Percentiles rank a stretch among this genome's conserved stretches.
Conservation (phyloP, 2,329 filamentous ascomycete species). For the Aspergillus glaucus region DNA sequence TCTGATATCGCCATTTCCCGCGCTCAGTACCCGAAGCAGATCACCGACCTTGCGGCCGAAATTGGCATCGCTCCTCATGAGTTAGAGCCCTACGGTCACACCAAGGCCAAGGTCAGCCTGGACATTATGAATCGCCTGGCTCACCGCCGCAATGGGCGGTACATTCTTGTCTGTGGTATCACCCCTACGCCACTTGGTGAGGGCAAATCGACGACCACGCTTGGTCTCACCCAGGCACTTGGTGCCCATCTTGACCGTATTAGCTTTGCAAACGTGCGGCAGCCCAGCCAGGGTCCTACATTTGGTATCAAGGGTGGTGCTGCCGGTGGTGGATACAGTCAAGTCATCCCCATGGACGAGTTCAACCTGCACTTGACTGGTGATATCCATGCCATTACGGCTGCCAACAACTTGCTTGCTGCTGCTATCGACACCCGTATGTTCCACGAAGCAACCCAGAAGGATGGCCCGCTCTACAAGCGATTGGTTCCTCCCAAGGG, state of each 20-base stretch:
- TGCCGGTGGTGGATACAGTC: slow-evolving; percentile 94
- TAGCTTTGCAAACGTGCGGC: slow-evolving; percentile 92
- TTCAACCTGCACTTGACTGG: slow-evolving; percentile 98
- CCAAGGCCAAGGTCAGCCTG: slow-evolving; percentile 93
- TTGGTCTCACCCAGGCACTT: slow-evolving; percentile 88
- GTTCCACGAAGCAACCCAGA: slow-evolving; percentile 95
- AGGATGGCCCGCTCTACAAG: slow-evolving; percentile 78
- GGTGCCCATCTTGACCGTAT: slow-evolving; percentile 81
- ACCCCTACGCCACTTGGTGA: slow-evolving; percentile 95
- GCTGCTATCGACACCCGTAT: slow-evolving; percentile 96
- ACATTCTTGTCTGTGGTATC: slow-evolving; percentile 89
- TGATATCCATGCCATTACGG: slow-evolving; percentile 95
- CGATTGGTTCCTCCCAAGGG: slow-evolving; percentile 86
- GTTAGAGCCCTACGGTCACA: slow-evolving; percentile 86
- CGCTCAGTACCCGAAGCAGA: slow-evolving; percentile 83
- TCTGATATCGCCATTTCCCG: slow-evolving; percentile 92
- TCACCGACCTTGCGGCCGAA: slow-evolving; percentile 77
- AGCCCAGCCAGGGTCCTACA: slow-evolving; percentile 93
- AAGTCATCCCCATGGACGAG: slow-evolving; percentile 99
- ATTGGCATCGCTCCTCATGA: slow-evolving; percentile 83
- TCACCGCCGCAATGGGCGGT: slow-evolving; percentile 82
- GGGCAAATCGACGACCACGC: slow-evolving; percentile 96
- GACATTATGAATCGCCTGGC: slow-evolving; percentile 72
- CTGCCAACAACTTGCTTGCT: slow-evolving; percentile 92
- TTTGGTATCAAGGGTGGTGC: slow-evolving; percentile 99